phyloP scores from a whole-genome alignment of 1,139 yeast genomes.

The Kluyveromyces sp. region DNA sequence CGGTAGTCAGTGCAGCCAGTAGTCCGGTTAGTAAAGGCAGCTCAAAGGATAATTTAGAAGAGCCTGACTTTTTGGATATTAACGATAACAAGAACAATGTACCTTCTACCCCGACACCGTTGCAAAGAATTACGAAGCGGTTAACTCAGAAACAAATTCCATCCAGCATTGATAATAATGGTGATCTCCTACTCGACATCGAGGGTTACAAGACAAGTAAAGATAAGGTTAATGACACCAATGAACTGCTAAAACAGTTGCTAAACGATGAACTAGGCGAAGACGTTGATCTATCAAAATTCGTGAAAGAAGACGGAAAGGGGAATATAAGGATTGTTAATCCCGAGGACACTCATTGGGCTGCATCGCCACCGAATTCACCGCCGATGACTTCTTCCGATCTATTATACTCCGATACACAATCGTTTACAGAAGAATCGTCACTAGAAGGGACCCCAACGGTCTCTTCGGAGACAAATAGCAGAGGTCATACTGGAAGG shows the following conservation, averaged over 20 bases:
- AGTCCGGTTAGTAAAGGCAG: constrained; percentile 56
- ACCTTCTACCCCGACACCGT: constrained; percentile 22
- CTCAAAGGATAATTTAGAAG: constrained; percentile 33
- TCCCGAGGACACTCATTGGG: constrained; percentile 33
- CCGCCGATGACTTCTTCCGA: constrained; percentile 20
- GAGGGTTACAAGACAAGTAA: constrained; percentile 92
- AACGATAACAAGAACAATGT: constrained; percentile 10
- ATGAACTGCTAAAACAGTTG: constrained; percentile 63
- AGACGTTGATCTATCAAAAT: constrained; percentile 42
- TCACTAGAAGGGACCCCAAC: constrained; percentile 13
- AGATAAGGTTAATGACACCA: constrained; percentile 61
- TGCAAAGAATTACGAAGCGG: constrained; percentile 51
- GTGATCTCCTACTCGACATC: constrained; percentile 87
- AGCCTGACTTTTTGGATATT: constrained; percentile 51
- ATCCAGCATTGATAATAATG: constrained; percentile 79
- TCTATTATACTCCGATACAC: constrained; percentile 14
- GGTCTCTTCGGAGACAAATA: constrained; percentile 7
- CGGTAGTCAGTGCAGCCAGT: constrained; percentile 74
- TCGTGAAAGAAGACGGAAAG: constrained; percentile 55
- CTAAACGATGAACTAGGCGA: constrained; percentile 62
- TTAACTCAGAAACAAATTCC: constrained; percentile 74
- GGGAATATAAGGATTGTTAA: constrained; percentile 64
- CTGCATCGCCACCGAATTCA: constrained; percentile 24
- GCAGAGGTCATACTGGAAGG: not conserved
- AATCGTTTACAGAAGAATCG: constrained; percentile 13